Conservation (phyloP, 2,329 filamentous ascomycete genomes). For the Xylaria arbuscula region DNA sequence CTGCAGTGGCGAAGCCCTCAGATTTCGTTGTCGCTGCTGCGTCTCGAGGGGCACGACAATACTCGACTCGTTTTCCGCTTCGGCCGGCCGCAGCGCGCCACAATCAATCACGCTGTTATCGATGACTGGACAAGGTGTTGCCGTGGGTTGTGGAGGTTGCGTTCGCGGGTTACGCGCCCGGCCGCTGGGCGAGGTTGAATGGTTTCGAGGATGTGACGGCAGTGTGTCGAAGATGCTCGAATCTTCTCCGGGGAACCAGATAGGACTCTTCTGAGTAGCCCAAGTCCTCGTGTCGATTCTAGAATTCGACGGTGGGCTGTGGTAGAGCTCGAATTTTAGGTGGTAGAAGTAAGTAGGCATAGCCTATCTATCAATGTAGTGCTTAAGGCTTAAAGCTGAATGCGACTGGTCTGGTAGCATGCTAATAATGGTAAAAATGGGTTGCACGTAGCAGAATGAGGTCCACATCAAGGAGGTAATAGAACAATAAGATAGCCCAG, state of each 20-base stretch:
- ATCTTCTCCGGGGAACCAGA: slow-evolving; percentile 64
- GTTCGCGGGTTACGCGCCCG: slow-evolving; percentile 26
- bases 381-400: slow-evolving; percentile 11
- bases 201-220: slow-evolving; percentile 59
- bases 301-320: slow-evolving; percentile 54
- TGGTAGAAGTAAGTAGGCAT: slow-evolving; percentile 75
- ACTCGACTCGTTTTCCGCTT: slow-evolving; percentile 50
- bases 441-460: slow-evolving; percentile 11
- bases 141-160: slow-evolving; percentile 33
- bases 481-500: slow-evolving; percentile 38
- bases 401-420: slow-evolving; percentile 15
- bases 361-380: slow-evolving; percentile 48
- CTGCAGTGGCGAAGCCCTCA: slow-evolving; percentile 56
- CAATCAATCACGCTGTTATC: slow-evolving; percentile 61
- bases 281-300: slow-evolving; percentile 28
- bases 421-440: neutral
- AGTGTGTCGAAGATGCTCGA: slow-evolving; percentile 67
- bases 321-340: slow-evolving; percentile 73
- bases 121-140: slow-evolving; percentile 31
- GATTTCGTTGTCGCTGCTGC: slow-evolving; percentile 54
- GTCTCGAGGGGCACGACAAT: slow-evolving; percentile 55
- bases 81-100: slow-evolving; percentile 55
- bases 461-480: slow-evolving; percentile 38
- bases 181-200: slow-evolving; percentile 20
- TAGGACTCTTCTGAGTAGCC: slow-evolving; percentile 38